Percentiles rank a stretch among this genome's conserved stretches.
These are phyloP conservation scores for Paraphaeosphaeria sporulosa DNA, from an alignment of 2,329 filamentous ascomycete species.

Conservation along the genomic window DNA sequence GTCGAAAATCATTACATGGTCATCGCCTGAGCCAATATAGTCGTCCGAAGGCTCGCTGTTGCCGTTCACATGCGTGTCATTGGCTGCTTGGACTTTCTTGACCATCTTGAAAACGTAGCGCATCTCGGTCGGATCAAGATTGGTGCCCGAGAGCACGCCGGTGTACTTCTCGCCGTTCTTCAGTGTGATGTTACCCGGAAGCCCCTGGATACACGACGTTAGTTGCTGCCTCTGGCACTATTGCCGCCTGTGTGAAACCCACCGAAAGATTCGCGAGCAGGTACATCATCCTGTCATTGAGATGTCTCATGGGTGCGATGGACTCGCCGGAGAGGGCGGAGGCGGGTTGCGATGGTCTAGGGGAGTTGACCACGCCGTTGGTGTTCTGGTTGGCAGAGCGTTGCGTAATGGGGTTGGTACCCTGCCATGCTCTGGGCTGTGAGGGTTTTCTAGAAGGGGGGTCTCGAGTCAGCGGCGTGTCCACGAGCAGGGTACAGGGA, in stretches of 20 bases:
- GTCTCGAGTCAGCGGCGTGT: slow-evolving; percentile 35
- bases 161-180: slow-evolving; percentile 68
- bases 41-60: slow-evolving; percentile 49
- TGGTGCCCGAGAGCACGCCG: slow-evolving; percentile 67
- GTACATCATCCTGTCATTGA: slow-evolving; percentile 67
- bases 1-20: slow-evolving; percentile 66
- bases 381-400: slow-evolving; percentile 58
- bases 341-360: slow-evolving; percentile 53
- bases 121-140: slow-evolving; percentile 60
- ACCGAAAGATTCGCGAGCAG: slow-evolving; percentile 67
- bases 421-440: slow-evolving; percentile 67
- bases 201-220: slow-evolving; percentile 55
- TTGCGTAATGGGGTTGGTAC: slow-evolving; percentile 68
- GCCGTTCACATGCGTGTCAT: slow-evolving; percentile 57
- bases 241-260: slow-evolving; percentile 39
- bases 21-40: slow-evolving; percentile 57
- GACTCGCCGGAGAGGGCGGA: slow-evolving; percentile 54
- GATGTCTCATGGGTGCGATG: slow-evolving; percentile 64
- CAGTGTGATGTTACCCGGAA: slow-evolving; percentile 62
- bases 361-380: slow-evolving; percentile 60
- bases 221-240: slow-evolving; percentile 14
- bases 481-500: slow-evolving; percentile 12
- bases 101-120: slow-evolving; percentile 72
- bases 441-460: slow-evolving; percentile 55
- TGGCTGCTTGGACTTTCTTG: slow-evolving; percentile 56